Evolutionary conservation across 2,329 filamentous ascomycete species (phyloP).

Genomic region (Colletotrichum camelliae): DNA sequence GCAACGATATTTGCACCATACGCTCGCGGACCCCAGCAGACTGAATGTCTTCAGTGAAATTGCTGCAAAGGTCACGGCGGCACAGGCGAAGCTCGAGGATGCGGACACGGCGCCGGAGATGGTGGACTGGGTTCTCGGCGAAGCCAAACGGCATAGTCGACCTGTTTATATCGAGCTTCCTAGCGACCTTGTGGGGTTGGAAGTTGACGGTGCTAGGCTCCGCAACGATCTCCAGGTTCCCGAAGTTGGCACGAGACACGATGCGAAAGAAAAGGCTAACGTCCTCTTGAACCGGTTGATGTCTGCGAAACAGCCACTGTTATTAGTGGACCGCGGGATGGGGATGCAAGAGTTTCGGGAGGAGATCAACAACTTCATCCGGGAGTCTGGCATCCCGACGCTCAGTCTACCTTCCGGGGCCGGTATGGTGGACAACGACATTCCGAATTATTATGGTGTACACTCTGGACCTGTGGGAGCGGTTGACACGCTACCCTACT

Average conservation of each 20-base stretch:
- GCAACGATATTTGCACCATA: neutral
- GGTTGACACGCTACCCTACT: neutral
- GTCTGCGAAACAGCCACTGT: neutral
- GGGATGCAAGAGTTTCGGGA: neutral
- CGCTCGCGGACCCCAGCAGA: neutral
- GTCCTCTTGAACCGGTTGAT: neutral
- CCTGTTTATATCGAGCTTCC: conserved; percentile 64
- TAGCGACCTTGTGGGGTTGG: conserved; percentile 51
- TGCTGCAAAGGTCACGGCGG: conserved; percentile 53
- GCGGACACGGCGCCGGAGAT: conserved; percentile 48
- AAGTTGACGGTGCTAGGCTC: neutral
- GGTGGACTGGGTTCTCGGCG: conserved; percentile 55
- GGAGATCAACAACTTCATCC: neutral
- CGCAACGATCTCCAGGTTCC: neutral
- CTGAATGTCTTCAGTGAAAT: conserved; percentile 50
- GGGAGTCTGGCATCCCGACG: neutral
- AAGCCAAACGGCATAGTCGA: conserved; percentile 55
- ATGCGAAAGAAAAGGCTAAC: neutral
- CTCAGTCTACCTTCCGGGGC: neutral
- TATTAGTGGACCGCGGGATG: neutral
- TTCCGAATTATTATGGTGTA: neutral
- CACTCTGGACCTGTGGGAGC: neutral
- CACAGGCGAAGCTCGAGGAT: conserved; percentile 50
- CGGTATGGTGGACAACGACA: neutral
- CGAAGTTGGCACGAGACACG: neutral